A percentile compares a stretch with the other conserved stretches of the same genome.
These are phyloP conservation scores for Alternaria consortialis DNA, from an alignment of 2,329 filamentous ascomycete species.

Conservation along the genomic window DNA sequence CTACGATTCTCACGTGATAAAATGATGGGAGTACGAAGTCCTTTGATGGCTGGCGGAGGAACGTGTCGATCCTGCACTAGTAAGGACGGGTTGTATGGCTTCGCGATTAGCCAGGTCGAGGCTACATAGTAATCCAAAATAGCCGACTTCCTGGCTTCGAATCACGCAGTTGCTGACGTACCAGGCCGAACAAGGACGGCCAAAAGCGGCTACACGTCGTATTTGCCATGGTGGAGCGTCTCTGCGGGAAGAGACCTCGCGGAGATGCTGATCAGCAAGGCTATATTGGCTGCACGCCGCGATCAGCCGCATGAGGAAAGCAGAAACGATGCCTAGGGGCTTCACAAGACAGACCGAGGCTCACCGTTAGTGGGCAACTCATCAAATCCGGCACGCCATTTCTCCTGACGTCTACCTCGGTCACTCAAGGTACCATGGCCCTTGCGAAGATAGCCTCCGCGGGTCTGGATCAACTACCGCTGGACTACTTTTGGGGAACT, in stretches of 20 bases:
- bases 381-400: background rate
- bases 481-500: background rate
- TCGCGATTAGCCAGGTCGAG: conserved; percentile 2
- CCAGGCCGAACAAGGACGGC: conserved; percentile 1
- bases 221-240: background rate
- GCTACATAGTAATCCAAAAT: background rate
- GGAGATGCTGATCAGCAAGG: conserved; percentile 9
- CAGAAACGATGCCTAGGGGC: background rate
- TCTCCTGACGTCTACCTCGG: background rate
- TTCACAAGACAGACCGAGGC: background rate
- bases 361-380: background rate
- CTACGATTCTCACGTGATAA: background rate
- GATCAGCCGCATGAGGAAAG: background rate
- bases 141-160: background rate
- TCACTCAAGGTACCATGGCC: background rate
- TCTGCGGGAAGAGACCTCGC: background rate
- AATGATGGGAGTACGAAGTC: background rate
- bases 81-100: background rate
- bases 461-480: background rate
- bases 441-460: background rate
- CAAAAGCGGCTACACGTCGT: conserved; percentile 7
- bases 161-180: background rate
- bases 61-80: conserved; percentile 4
- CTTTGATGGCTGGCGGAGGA: background rate
- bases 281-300: background rate